Conservation (phyloP, 163 green algal genomes). For the Chloromonas sp. region DNA sequence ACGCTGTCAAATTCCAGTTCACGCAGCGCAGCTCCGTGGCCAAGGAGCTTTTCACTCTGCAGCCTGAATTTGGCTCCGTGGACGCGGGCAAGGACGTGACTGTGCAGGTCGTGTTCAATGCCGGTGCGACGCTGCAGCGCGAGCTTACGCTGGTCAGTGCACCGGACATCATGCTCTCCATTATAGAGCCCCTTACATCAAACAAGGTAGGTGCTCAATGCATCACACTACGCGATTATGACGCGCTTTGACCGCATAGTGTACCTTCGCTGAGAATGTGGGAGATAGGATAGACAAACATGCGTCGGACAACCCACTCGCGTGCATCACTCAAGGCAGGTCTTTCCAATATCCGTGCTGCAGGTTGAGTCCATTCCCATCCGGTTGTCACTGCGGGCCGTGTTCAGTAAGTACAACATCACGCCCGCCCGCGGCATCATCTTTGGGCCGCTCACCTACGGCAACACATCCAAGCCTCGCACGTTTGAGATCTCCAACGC, state of each 20-base stretch:
- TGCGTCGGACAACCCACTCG: not conserved
- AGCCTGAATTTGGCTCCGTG: slow-evolving; percentile 49
- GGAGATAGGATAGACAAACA: not conserved
- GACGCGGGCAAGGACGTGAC: slow-evolving; percentile 43
- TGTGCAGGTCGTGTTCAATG: slow-evolving; percentile 58
- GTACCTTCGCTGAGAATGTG: too few species aligned
- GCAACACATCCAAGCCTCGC: slow-evolving; percentile 56
- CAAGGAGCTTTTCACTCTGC: slow-evolving; percentile 53
- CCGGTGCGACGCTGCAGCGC: slow-evolving; percentile 29
- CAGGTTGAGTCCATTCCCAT: slow-evolving; percentile 31
- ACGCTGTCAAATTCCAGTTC: slow-evolving; percentile 56
- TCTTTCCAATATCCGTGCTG: not conserved
- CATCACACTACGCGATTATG: too few species aligned
- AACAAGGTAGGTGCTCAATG: slow-evolving; percentile 15
- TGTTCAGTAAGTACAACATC: slow-evolving; percentile 69
- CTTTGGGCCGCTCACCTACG: slow-evolving; percentile 70
- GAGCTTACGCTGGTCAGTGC: slow-evolving; percentile 56
- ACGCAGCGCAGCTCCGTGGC: slow-evolving; percentile 11
- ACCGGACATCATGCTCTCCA: slow-evolving; percentile 56
- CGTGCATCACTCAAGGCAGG: too few species aligned
- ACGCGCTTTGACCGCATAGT: too few species aligned
- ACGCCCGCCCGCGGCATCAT: slow-evolving; percentile 63
- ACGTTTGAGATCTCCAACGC: slow-evolving; percentile 67
- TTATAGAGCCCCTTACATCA: slow-evolving; percentile 63
- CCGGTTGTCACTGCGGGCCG: slow-evolving; percentile 38